Base-by-base conservation (phyloP, 2,329 filamentous ascomycete genomes). In the Colletotrichum cereale region DNA sequence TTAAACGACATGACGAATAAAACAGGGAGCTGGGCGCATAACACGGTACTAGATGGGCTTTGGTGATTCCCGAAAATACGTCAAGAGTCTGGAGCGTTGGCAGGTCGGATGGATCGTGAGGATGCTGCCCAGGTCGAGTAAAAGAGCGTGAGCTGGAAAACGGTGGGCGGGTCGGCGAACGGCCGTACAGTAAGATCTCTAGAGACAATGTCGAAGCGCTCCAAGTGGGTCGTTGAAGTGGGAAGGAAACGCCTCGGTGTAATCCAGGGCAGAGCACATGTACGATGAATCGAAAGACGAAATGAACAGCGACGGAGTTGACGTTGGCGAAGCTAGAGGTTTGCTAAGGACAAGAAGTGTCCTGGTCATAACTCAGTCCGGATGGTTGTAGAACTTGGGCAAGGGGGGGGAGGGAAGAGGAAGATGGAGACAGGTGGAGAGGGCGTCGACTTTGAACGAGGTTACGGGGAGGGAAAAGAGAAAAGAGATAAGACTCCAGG, bases 401-500 rank as follows among this genome's bases (percentile, higher is more conserved):
- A 65, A 57, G 48, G 64, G 64, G 64, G 64, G 42, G 42, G 42
- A 42, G 67, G 48, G 26, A 29, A 48, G n/a, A 31, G 38, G 47
- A 40, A 48, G 65, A 71, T 63, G 68, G 68, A 44, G 38, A 53
- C 58, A 24, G 47, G 68, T 71, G 68, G 68, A 68, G 68, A 68
- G 68, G 40, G 67, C 36, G 66, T 58, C 29, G 42, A 42, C 36
- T 53, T 58, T 53, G 61, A 63, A 24, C 42, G 29, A 38, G 40
- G 58, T 63, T 38, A 67, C 40, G 31, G 58, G 47, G 36, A 44
- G 65, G 65, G 68, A 42, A 63, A 68, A 71, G 68, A 71, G 68
- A 66, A 71, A 71, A 71, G 68, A 71, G 68, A 62, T 68, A 71
- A 67, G 62, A 64, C 62, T 55, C 21, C 11, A 42, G 36, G 18